A percentile compares a stretch with the other conserved stretches of the same genome.
phyloP scores from a whole-genome alignment of 2,329 filamentous ascomycete genomes.

The Aureobasidium sp. region DNA sequence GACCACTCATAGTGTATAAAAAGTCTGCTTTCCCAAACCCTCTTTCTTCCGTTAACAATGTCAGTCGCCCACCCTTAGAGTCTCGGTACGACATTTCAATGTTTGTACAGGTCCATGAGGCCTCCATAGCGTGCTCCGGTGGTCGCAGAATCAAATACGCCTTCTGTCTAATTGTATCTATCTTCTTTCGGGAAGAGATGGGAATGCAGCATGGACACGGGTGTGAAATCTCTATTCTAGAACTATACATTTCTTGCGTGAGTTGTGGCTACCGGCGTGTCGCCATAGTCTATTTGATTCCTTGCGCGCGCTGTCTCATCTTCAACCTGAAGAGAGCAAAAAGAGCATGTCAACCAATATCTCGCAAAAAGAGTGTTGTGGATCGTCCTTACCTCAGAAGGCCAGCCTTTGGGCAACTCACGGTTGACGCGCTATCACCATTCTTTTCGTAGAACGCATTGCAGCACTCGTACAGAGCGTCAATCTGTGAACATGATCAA shows the following conservation, averaged over 20 bases:
- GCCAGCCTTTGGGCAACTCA: conserved; percentile 77
- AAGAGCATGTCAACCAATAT: background rate
- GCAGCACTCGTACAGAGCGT: conserved; percentile 90
- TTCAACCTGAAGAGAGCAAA: conserved; percentile 50
- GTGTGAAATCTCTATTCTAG: conserved; percentile 31
- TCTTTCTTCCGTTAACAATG: conserved; percentile 56
- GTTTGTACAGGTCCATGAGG: conserved; percentile 79
- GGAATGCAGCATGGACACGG: conserved; percentile 36
- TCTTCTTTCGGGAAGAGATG: conserved; percentile 42
- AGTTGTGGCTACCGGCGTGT: background rate
- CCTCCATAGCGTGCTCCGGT: conserved; percentile 94
- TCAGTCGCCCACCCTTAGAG: conserved; percentile 92
- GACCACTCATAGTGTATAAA: background rate
- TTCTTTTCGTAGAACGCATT: conserved; percentile 75
- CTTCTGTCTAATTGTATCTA: conserved; percentile 53
- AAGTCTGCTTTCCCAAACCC: conserved; percentile 25
- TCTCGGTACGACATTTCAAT: conserved; percentile 92
- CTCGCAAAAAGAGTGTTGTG: background rate
- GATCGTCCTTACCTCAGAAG: conserved; percentile 51
- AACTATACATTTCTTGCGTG: conserved; percentile 7
- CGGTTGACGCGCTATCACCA: conserved; percentile 67
- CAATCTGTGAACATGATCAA: conserved; percentile 41
- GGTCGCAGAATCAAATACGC: conserved; percentile 71
- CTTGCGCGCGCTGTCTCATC: conserved; percentile 64
- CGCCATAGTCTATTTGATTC: conserved; percentile 18